Evolutionary conservation across 371 early-diverging fungal genomes (phyloP).

Genomic region (Mucor irregularis): DNA sequence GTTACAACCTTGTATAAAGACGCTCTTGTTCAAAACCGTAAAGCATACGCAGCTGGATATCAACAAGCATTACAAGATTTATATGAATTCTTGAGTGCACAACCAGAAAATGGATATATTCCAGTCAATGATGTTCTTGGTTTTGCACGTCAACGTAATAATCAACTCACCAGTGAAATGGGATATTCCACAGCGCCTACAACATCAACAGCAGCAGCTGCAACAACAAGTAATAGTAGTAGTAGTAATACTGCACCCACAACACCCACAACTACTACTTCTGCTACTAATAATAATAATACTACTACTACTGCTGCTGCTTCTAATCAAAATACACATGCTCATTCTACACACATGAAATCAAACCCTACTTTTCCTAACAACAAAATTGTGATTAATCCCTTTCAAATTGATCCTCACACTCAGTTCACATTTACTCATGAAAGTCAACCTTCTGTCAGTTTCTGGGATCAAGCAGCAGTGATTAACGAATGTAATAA

Average conservation of each 20-base stretch:
- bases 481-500: slow-evolving; percentile 29
- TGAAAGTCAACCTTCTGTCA: slow-evolving; percentile 9
- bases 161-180: slow-evolving; percentile 46
- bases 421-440: slow-evolving; percentile 49
- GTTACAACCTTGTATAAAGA: slow-evolving; percentile 77
- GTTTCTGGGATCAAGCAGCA: slow-evolving; percentile 18
- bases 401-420: slow-evolving; percentile 49
- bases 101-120: slow-evolving; percentile 46
- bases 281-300: background rate
- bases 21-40: slow-evolving; percentile 61
- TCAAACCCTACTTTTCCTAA: background rate
- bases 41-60: slow-evolving; percentile 69
- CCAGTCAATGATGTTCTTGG: slow-evolving; percentile 57
- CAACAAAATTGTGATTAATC: slow-evolving; percentile 11
- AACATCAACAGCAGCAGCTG: background rate
- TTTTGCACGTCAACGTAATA: slow-evolving; percentile 52
- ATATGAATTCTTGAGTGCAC: slow-evolving; percentile 52
- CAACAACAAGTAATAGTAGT: background rate
- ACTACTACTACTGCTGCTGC: background rate
- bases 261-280: background rate
- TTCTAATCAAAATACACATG: background rate
- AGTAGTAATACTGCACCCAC: background rate
- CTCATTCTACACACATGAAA: background rate
- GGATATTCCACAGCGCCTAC: too few species aligned
- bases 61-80: slow-evolving; percentile 73